Evolutionary conservation across 1,139 yeast genomes (phyloP).

Genomic region (Scheffersomyces parashehatae): DNA sequence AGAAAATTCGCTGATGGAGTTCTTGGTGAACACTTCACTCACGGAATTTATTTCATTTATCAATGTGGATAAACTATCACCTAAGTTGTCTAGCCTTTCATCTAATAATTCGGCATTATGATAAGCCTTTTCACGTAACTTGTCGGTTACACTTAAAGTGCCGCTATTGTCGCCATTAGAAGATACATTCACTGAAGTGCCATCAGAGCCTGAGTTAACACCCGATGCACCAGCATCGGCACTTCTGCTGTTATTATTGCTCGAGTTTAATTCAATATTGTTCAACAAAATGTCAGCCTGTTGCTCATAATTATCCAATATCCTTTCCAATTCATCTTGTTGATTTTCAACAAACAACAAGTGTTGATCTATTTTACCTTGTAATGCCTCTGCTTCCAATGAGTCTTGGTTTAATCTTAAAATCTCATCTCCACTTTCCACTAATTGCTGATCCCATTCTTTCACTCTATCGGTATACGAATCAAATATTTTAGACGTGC

Average conservation of each 20-base stretch:
- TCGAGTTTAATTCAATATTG: constrained; percentile 34
- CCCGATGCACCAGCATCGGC: constrained; percentile 8
- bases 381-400: constrained; percentile 80
- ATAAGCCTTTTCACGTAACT: constrained; percentile 88
- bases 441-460: constrained; percentile 82
- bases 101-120: constrained; percentile 84
- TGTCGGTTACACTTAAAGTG: constrained; percentile 59
- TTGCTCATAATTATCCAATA: constrained; percentile 81
- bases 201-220: constrained; percentile 10
- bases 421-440: constrained; percentile 83
- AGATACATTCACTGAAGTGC: constrained; percentile 3
- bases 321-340: constrained; percentile 84
- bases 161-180: constrained; percentile 7
- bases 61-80: constrained; percentile 71
- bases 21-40: constrained; percentile 76
- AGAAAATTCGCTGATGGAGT: constrained; percentile 31
- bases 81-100: constrained; percentile 76
- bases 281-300: constrained; percentile 69
- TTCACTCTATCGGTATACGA: constrained; percentile 75
- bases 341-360: constrained; percentile 84
- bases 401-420: constrained; percentile 77
- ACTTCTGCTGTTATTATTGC: constrained; percentile 9
- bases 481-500: constrained; percentile 72
- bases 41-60: constrained; percentile 86
- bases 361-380: constrained; percentile 83